Evolutionary conservation across 2,329 filamentous ascomycete species (phyloP).

Genomic region (Colletotrichum salicis): DNA sequence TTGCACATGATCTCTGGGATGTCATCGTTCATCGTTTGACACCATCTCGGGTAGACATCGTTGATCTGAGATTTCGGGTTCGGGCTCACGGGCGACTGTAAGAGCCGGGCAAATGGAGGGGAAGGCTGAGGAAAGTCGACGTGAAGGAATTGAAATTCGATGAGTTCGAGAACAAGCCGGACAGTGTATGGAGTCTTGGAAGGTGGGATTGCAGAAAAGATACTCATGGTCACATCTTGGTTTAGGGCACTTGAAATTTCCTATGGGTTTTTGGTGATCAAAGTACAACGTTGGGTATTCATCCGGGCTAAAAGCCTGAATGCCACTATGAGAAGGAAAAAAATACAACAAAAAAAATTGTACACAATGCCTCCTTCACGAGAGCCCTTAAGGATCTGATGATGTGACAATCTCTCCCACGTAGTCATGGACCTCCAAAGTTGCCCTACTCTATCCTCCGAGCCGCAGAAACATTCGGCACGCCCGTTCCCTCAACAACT

Average conservation of each 20-base stretch:
- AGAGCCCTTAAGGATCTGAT: not conserved
- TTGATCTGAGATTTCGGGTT: not conserved
- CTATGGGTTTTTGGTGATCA: not conserved
- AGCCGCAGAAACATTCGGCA: conserved; percentile 54
- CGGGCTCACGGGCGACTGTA: not conserved
- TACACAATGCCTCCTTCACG: not conserved
- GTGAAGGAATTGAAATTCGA: no score
- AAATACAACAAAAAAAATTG: no score
- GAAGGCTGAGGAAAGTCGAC: no score
- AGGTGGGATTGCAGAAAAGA: not conserved
- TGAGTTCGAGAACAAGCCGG: no score
- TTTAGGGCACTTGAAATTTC: not conserved
- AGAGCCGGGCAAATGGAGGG: no score
- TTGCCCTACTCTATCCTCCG: conserved; percentile 28
- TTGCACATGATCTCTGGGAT: not conserved
- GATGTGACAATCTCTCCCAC: not conserved
- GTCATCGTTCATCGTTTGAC: no score
- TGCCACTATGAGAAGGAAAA: not conserved
- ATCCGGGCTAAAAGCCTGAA: not conserved
- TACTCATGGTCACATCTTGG: not conserved
- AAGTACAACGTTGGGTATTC: not conserved
- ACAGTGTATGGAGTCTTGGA: not conserved
- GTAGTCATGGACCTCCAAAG: no score
- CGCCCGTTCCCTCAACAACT: conserved; percentile 64
- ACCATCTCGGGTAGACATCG: no score